Evolutionary conservation across 2,329 filamentous ascomycete genomes (phyloP).

Genomic region (Ophiostoma sp.): DNA sequence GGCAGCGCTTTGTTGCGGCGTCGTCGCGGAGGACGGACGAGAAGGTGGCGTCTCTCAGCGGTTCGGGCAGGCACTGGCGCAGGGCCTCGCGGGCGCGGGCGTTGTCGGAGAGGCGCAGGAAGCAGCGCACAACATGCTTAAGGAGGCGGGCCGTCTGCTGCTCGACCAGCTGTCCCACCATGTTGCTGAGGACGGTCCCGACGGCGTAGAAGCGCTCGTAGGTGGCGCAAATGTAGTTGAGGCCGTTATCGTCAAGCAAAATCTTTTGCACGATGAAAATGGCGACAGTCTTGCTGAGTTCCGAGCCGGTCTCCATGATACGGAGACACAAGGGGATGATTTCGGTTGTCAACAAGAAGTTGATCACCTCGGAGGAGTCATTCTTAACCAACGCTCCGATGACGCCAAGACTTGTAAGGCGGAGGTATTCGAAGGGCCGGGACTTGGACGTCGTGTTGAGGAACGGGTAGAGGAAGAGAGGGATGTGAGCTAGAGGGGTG

Average conservation of each 20-base stretch:
- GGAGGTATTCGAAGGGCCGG: slow-evolving; percentile 93
- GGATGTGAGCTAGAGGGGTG: slow-evolving; percentile 75
- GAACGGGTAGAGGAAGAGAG: slow-evolving; percentile 95
- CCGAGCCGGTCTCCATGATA: slow-evolving; percentile 98
- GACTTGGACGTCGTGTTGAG: slow-evolving; percentile 99
- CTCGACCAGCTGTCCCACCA: slow-evolving; percentile 96
- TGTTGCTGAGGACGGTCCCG: slow-evolving; percentile 95
- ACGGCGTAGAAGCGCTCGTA: slow-evolving; percentile 99
- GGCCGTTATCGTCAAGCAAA: slow-evolving; percentile 88
- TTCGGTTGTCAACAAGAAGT: slow-evolving; percentile 96
- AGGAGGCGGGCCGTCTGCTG: slow-evolving; percentile 93
- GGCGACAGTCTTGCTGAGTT: slow-evolving; percentile 97
- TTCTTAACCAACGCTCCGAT: slow-evolving; percentile 98
- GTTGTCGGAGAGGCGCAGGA: slow-evolving; percentile 95
- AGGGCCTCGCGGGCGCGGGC: slow-evolving; percentile 92
- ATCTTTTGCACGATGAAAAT: slow-evolving; percentile 99
- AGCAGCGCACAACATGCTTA: slow-evolving; percentile 97
- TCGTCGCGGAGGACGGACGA: slow-evolving; percentile 95
- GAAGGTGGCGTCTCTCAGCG: slow-evolving; percentile 97
- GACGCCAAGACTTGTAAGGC: slow-evolving; percentile 91
- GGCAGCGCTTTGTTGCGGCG: slow-evolving; percentile 93
- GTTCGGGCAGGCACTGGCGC: slow-evolving; percentile 92
- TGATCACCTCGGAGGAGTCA: slow-evolving; percentile 97
- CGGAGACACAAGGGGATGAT: slow-evolving; percentile 96
- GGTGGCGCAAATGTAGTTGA: slow-evolving; percentile 98